Base-by-base conservation (phyloP, 352 stramenopile genomes). In the Phytophthora sansomeana region DNA sequence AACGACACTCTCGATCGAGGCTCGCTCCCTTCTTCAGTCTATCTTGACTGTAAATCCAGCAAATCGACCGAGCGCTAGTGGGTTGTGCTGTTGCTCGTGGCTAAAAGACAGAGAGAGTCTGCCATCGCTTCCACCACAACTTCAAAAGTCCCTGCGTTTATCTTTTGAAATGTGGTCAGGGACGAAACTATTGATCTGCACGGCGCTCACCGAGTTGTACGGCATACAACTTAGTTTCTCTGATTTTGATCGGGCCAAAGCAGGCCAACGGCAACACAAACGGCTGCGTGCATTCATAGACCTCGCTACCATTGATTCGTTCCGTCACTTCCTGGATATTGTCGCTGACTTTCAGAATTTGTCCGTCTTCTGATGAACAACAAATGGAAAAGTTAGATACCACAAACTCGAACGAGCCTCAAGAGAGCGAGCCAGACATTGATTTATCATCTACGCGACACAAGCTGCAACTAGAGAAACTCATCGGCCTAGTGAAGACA, bases 401-500 rank as follows among this genome's bases (percentile, higher is more conserved):
- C 28, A 16, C 16, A 7, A 17, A 44, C 26, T n/a, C 16, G 9
- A 16, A 16, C 11, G 32, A 65, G 19, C 17, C 16, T 44, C 13
- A 16, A 33, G 49, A 60, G 4, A 53, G 13, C 8, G 4, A 10
- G 1, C 16, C 36, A 44, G 32, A 47, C 19, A 24, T 35, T 19
- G 58, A 53, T 4, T 2, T 17, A 32, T 43, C 44, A 51, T 59
- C 60, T 26, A 61, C 26, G 24, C 47, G 17, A 33, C 78, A 85
- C 56, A 87, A 80, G 46, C 67, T 81, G 29, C 77, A 86, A 47
- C 57, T 89, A 35, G 79, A 87, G 58, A 64, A 83, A 21, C 59
- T 88, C 39, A 85, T 88, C 58, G 71, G 78, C 3, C 54, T 88
- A n/a, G 74, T 89, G 26, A 76, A 85, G 50, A 51, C 55, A 30